Evolutionary conservation across 73 alveolate species (phyloP).

Genomic region (Uronychia setigera): DNA sequence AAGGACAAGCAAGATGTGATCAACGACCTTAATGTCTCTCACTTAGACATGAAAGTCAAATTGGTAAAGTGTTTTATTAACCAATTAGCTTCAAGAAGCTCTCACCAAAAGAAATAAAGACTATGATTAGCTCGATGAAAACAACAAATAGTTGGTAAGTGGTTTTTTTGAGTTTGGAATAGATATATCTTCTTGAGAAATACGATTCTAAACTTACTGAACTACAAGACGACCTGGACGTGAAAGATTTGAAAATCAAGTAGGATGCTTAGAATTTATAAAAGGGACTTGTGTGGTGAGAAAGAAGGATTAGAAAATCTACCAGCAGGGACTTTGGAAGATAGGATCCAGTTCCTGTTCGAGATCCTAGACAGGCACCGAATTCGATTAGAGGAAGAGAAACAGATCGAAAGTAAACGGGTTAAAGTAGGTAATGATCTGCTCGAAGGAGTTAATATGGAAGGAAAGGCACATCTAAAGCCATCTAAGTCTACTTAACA

Average conservation of each 20-base stretch:
- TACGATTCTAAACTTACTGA: conserved; percentile 38
- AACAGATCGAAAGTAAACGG: neutral
- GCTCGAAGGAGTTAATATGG: neutral
- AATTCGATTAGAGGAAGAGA: conserved; percentile 10
- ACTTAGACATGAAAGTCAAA: conserved; percentile 24
- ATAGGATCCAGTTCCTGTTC: conserved; percentile 22
- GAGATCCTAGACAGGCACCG: conserved; percentile 15
- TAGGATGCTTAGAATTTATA: neutral
- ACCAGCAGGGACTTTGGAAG: neutral
- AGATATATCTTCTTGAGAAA: conserved; percentile 24
- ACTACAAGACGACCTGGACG: conserved; percentile 24
- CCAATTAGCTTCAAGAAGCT: conserved; percentile 21
- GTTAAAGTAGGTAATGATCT: neutral
- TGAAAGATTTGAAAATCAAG: conserved; percentile 17
- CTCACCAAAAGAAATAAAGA: conserved; percentile 21
- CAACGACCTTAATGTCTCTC: neutral
- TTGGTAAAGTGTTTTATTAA: neutral
- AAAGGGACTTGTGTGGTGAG: neutral
- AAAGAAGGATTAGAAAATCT: neutral
- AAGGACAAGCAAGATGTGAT: neutral
- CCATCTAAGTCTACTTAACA: no score
- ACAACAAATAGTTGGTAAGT: conserved; percentile 19
- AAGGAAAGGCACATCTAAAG: neutral
- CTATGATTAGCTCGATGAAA: conserved; percentile 6
- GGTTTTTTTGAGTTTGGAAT: neutral